Evolutionary conservation across 495 filamentous ascomycete genomes (phyloP).

Genomic region (Neurospora tetrasperma): DNA sequence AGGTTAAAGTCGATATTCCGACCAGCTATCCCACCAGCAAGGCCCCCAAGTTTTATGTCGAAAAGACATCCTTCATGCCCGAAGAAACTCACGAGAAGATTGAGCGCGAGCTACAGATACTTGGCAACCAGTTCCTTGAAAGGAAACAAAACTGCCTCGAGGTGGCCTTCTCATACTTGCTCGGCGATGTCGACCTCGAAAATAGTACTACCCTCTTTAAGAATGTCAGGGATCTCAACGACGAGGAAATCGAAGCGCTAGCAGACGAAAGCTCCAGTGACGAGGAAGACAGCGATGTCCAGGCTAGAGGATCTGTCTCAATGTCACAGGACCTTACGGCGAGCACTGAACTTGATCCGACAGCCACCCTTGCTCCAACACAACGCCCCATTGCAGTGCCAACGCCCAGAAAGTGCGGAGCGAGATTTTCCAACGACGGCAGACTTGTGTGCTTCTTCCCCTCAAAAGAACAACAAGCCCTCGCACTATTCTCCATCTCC

Average conservation of each 20-base stretch:
- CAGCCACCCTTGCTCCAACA: slow-evolving; percentile 39
- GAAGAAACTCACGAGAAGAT: slow-evolving; percentile 56
- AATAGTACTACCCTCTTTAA: slow-evolving; percentile 58
- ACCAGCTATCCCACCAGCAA: slow-evolving; percentile 60
- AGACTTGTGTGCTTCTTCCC: slow-evolving; percentile 81
- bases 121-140: slow-evolving; percentile 56
- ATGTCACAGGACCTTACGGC: slow-evolving; percentile 47
- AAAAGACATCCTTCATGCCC: slow-evolving; percentile 69
- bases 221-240: slow-evolving; percentile 47
- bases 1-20: slow-evolving; percentile 72
- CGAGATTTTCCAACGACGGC: slow-evolving; percentile 67
- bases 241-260: slow-evolving; percentile 47
- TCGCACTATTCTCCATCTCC: slow-evolving; percentile 48
- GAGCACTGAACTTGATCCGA: slow-evolving; percentile 37
- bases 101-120: slow-evolving; percentile 55
- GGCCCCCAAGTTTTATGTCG: slow-evolving; percentile 56
- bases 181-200: slow-evolving; percentile 72
- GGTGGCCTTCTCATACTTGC: slow-evolving; percentile 67
- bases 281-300: slow-evolving; percentile 63
- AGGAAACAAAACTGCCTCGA: slow-evolving; percentile 71
- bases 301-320: slow-evolving; percentile 37
- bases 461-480: slow-evolving; percentile 63
- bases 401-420: slow-evolving; percentile 62
- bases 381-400: slow-evolving; percentile 71
- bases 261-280: slow-evolving; percentile 71